Evolutionary conservation across 352 stramenopile species (phyloP), one percentile per base, ranked within the genome.

Genomic region (Phytophthora citricola): DNA sequence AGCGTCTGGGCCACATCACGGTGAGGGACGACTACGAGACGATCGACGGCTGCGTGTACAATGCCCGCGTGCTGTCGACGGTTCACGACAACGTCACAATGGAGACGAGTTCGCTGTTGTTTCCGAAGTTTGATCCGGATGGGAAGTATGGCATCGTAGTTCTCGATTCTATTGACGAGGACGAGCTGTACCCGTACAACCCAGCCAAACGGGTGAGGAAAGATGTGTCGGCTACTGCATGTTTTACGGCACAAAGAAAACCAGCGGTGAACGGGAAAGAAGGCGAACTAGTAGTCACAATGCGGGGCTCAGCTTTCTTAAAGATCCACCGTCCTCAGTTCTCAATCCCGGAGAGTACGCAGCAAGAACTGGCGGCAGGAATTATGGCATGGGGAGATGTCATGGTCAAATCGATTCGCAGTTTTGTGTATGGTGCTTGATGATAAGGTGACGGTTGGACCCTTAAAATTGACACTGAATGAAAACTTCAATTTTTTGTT

Each of bases 151-250:
- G 51, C 3, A 65, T 75, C 4, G 44, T 72, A 14, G 45, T 48
- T 17, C 17, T 60, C 24, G 76, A 85, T 39, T 82, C 54, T 38
- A 65, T 83, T 31, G 71, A 87, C 40, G 57, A 66, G 2, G 78
- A 87, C 45, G 68, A 72, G 6, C 17, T 76, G 11, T 81, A 83
- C 47, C 74, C 76, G 38, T 84, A 88, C 41, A 65, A 56, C 2
- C 47, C 71, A 4, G 47, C 52, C 6, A 29, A 64, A 17, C 72
- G 63, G 9, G 38, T 85, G 15, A 71, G 74, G 20, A 76, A 77
- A 36, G 76, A 80, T 32, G 54, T 81, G 26, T 72, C 63, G 2
- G 75, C 72, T 10, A 69, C 75, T 26, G 41, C 53, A 20, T 38
- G 64, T 9, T 45, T 74, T 24, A 68, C 61, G 2, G 49, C 26